Evolutionary conservation across 73 alveolate genomes (phyloP).

Genomic region (Effrenium voratum): DNA sequence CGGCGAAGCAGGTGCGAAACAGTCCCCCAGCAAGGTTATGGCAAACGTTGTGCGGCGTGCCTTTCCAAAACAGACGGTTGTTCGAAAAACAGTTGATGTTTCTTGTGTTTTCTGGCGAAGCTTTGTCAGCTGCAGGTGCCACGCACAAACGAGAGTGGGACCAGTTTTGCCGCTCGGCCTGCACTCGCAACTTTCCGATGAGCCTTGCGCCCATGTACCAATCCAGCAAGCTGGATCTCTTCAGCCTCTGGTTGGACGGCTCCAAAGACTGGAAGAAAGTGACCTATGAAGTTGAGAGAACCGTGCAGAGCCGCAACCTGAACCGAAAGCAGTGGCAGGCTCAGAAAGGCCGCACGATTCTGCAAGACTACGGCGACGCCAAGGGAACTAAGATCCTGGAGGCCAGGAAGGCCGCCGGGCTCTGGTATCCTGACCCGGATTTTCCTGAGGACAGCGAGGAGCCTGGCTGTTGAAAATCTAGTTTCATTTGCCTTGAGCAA

Average conservation of each 20-base stretch:
- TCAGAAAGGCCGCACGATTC: not conserved
- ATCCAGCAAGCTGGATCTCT: not conserved
- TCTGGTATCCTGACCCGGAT: not conserved
- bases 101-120: too few species aligned
- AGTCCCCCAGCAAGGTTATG: too few species aligned
- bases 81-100: too few species aligned
- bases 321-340: not conserved
- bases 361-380: not conserved
- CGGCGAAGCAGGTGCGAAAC: too few species aligned
- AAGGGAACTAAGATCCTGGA: not conserved
- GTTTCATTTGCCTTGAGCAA: not conserved
- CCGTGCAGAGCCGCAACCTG: not conserved
- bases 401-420: not conserved
- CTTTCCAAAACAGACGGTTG: too few species aligned
- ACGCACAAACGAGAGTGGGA: not conserved
- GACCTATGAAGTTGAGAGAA: not conserved
- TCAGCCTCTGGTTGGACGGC: not conserved
- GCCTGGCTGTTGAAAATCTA: not conserved
- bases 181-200: not conserved
- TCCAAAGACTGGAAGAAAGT: not conserved
- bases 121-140: too few species aligned
- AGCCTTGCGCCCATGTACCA: not conserved
- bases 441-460: not conserved
- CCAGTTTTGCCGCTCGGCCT: not conserved
- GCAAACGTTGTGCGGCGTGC: too few species aligned